These are phyloP conservation scores for Saccharomycopsis hybrid DNA, from an alignment of 1,139 yeast species.

Conservation along the genomic window DNA sequence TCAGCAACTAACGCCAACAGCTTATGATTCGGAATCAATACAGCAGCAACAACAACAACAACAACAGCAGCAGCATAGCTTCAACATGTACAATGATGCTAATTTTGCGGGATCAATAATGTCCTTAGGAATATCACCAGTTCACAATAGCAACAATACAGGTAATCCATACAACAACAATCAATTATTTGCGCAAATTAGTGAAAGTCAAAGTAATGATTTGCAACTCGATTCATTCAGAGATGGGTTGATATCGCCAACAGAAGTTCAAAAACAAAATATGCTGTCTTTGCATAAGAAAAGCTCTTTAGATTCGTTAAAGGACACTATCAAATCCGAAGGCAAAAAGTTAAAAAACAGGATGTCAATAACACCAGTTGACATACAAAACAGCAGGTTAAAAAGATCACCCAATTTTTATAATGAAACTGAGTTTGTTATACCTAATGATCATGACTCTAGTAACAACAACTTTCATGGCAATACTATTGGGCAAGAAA, in stretches of 20 bases:
- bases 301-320: slow-evolving; percentile 18
- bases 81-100: slow-evolving; percentile 7
- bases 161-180: no score
- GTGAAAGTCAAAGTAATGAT: background rate
- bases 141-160: background rate
- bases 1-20: slow-evolving; percentile 1
- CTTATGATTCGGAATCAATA: background rate
- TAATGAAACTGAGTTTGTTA: background rate
- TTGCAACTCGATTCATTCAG: slow-evolving; percentile 6
- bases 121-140: background rate
- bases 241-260: slow-evolving; percentile 18
- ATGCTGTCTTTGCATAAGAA: slow-evolving; percentile 7
- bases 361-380: slow-evolving; percentile 7
- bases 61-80: no score
- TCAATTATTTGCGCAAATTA: no score
- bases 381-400: background rate
- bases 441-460: no score
- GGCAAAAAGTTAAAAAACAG: slow-evolving; percentile 15
- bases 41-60: no score
- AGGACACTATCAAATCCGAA: slow-evolving; percentile 16
- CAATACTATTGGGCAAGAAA: slow-evolving; percentile 18
- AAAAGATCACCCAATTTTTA: background rate
- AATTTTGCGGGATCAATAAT: slow-evolving; percentile 6
- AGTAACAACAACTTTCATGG: no score
- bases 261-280: slow-evolving; percentile 14